Conservation (phyloP, 2,329 filamentous ascomycete genomes). For the Pseudogymnoascus sp. region DNA sequence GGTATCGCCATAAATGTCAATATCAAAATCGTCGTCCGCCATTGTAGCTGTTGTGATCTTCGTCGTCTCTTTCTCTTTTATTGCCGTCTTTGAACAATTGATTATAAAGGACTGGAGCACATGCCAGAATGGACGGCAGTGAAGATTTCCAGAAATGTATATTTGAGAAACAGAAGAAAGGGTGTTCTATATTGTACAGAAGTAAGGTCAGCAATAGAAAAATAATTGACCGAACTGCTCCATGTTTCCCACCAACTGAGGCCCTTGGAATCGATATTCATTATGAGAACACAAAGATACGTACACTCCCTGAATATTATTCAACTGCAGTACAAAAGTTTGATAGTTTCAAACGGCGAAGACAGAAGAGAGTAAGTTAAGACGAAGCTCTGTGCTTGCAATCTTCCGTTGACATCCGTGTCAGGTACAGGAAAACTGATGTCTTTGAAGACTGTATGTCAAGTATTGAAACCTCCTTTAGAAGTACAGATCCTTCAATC, state of each 20-base stretch:
- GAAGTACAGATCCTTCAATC: conserved; percentile 10
- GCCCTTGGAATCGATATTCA: conserved; percentile 28
- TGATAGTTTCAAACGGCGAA: conserved; percentile 29
- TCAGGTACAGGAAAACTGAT: conserved; percentile 8
- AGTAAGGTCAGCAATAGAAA: conserved; percentile 10
- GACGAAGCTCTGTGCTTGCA: conserved; percentile 60
- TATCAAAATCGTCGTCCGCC: conserved; percentile 65
- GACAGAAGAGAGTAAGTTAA: conserved; percentile 36
- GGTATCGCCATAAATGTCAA: conserved; percentile 63
- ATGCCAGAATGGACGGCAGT: conserved; percentile 2
- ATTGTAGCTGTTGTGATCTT: conserved; percentile 32
- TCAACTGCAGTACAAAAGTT: conserved; percentile 23
- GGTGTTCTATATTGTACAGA: conserved; percentile 10
- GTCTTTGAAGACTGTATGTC: conserved; percentile 8
- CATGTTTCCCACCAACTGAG: conserved; percentile 16
- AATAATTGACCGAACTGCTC: neutral
- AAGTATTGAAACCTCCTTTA: conserved; percentile 4
- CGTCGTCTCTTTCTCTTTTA: neutral
- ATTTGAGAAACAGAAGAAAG: conserved; percentile 8
- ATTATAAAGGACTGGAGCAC: conserved; percentile 1
- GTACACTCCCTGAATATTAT: conserved; percentile 30
- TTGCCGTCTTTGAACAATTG: conserved; percentile 2
- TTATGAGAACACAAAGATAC: conserved; percentile 27
- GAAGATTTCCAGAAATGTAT: conserved; percentile 6
- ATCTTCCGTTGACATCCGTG: conserved; percentile 27